A percentile compares a stretch with the other conserved stretches of the same genome.
These are phyloP conservation scores for Puccinia hordei DNA, from an alignment of 1,284 basidiomycete species.

Conservation along the genomic window DNA sequence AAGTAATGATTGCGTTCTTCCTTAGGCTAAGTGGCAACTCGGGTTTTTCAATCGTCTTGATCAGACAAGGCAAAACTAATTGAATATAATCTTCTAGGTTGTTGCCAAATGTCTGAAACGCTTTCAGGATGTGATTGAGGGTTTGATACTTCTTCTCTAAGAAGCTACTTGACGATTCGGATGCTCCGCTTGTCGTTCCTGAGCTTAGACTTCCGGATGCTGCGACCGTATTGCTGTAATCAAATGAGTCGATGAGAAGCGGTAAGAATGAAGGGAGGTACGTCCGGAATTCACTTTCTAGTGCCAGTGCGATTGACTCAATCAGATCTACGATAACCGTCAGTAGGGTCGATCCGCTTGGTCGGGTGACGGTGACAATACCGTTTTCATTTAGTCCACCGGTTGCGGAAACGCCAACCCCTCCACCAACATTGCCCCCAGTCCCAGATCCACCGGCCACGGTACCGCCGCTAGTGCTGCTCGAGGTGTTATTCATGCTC, in stretches of 20 bases:
- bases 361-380: conserved; percentile 47
- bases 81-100: conserved; percentile 98
- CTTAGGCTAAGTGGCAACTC: conserved; percentile 76
- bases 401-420: conserved; percentile 17
- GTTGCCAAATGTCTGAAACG: conserved; percentile 89
- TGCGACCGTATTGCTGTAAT: conserved; percentile 59
- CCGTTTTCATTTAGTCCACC: conserved; percentile 39
- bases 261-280: conserved; percentile 92
- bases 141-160: conserved; percentile 69
- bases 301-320: conserved; percentile 88
- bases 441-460: conserved; percentile 11
- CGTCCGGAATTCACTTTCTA: conserved; percentile 97
- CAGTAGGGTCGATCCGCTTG: conserved; percentile 75
- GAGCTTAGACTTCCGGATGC: conserved; percentile 29
- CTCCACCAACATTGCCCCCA: conserved; percentile 20
- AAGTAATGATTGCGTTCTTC: conserved; percentile 85
- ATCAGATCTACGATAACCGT: conserved; percentile 90
- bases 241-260: conserved; percentile 82
- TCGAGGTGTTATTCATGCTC: conserved; percentile 62
- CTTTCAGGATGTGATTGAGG: conserved; percentile 79
- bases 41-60: conserved; percentile 82
- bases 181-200: conserved; percentile 66
- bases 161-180: conserved; percentile 61
- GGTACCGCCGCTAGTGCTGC: conserved; percentile 18
- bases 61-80: conserved; percentile 91